These are phyloP conservation scores for Mediolabrus comicus DNA, from an alignment of 108 stramenopile species.

Conservation along the genomic window DNA sequence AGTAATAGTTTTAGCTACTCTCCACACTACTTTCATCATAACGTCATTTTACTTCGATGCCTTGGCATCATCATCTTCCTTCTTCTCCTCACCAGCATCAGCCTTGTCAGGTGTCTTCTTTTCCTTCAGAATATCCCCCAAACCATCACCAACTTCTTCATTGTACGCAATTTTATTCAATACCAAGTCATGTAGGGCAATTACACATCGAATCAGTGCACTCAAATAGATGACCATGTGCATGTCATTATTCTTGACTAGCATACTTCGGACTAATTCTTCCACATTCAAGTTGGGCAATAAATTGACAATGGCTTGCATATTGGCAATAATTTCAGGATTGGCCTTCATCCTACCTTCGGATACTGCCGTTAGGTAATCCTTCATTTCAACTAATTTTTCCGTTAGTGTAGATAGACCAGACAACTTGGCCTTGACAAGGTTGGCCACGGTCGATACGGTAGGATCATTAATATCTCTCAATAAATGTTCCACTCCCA, in stretches of 20 bases:
- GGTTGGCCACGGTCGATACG: constrained; percentile 88
- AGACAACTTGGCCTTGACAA: constrained; percentile 94
- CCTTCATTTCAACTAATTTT: constrained; percentile 92
- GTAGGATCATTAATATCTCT: constrained; percentile 99
- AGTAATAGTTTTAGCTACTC: too few relatives aligned
- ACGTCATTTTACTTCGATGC: background rate
- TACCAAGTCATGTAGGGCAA: constrained; percentile 96
- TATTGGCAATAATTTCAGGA: constrained; percentile 89
- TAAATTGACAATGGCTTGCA: constrained; percentile 96
- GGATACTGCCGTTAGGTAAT: constrained; percentile 85
- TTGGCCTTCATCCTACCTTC: constrained; percentile 65
- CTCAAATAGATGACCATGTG: constrained; percentile 91
- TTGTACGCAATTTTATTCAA: constrained; percentile 93
- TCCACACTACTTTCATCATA: too few relatives aligned
- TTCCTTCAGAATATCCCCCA: constrained; percentile 42
- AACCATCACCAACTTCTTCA: constrained; percentile 36
- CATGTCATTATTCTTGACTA: constrained; percentile 99
- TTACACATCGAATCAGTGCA: constrained; percentile 90
- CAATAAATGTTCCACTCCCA: constrained; percentile 98
- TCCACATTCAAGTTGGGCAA: constrained; percentile 97
- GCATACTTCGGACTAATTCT: constrained; percentile 85
- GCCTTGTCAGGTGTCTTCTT: constrained; percentile 42
- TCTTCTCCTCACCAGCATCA: constrained; percentile 34
- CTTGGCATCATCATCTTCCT: constrained; percentile 32
- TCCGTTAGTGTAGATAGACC: constrained; percentile 85